Base-by-base conservation (phyloP, 2,329 filamentous ascomycete species). In the Sphaerulina populicola region DNA sequence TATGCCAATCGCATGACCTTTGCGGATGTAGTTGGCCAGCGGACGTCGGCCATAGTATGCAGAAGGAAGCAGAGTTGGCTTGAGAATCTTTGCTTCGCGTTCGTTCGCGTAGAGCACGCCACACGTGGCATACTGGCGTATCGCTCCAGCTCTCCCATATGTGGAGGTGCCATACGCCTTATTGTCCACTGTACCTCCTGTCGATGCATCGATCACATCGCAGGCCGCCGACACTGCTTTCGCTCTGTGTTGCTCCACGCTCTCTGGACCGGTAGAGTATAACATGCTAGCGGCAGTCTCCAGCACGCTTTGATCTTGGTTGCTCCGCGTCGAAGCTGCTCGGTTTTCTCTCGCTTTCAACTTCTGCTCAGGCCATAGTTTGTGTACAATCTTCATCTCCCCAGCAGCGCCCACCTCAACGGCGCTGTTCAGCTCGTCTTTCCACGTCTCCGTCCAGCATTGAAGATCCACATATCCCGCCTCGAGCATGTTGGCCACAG, bases 401-500 rank as follows among this genome's bases (percentile, higher is more conserved):
- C 91, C 93, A 8, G 85, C 75, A 1, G 91, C 83, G 1, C 93
- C 93, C 51, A 96, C 88, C 45, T 95, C 88, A 5, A 95, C 77
- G 4, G 93, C 94, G 68, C 88, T 94, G 57, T 85, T 82, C 6
- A 98, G 73, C 68, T 98, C 91, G 63, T 96, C 90, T 47, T 78
- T 79, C 89, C 93, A 98, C 1, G 91, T 95, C 60, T 93, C 81
- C 1, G 86, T 89, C 84, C 91, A 95, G 0, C 55, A 57, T 27
- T 82, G 83, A 45, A 97, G 74, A 62, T 94, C 88, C 50, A 85
- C 74, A 65, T 94, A 98, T 5, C 91, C 90, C n/a, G 82, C 79
- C 67, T 98, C 93, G 1, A 98, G 76, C 67, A 90, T 88, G 61
- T 97, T 98, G 7, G 93, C 89, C 31, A 96, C 84, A 12, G 81